phyloP scores from a whole-genome alignment of 495 filamentous ascomycete species.

The Lasiosphaeria ovina region DNA sequence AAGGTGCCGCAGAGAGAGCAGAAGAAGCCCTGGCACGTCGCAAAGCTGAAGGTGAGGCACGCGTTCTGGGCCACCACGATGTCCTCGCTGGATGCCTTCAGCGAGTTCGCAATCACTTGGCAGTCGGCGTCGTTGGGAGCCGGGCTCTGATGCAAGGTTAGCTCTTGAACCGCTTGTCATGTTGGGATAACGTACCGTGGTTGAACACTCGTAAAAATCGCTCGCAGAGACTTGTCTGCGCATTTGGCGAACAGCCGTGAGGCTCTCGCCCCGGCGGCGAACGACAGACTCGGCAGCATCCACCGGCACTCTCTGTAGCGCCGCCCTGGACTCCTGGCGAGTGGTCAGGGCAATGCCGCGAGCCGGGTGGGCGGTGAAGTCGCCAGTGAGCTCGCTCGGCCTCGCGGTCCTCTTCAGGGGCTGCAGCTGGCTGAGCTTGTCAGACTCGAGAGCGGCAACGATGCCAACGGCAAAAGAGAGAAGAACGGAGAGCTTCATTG shows the following conservation, averaged over 20 bases:
- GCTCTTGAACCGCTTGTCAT: constrained; percentile 6
- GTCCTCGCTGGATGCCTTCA: constrained; percentile 30
- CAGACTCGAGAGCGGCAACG: constrained; percentile 23
- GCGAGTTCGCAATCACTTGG: constrained; percentile 33
- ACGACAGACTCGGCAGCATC: constrained; percentile 15
- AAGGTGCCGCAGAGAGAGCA: constrained; percentile 40
- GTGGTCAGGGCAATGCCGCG: constrained; percentile 21
- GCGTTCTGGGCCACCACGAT: constrained; percentile 37
- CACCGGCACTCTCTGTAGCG: constrained; percentile 26
- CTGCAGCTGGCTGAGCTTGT: constrained; percentile 8
- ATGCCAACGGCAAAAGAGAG: constrained; percentile 32
- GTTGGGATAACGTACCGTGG: constrained; percentile 33
- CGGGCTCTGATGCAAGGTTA: constrained; percentile 23
- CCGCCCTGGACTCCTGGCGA: constrained; percentile 23
- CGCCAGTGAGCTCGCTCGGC: constrained; percentile 16
- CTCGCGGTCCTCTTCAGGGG: constrained; percentile 17
- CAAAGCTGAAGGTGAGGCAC: constrained; percentile 37
- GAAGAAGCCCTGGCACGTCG: constrained; percentile 44
- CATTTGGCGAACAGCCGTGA: constrained; percentile 15
- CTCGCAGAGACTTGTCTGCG: constrained; percentile 18
- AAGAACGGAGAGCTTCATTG: constrained; percentile 36
- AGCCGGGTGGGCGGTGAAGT: constrained; percentile 11
- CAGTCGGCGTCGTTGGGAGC: constrained; percentile 33
- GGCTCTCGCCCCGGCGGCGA: constrained; percentile 23
- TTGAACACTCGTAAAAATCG: constrained; percentile 41